These are phyloP conservation scores for Trichosporon sp. DNA, from an alignment of 1,284 basidiomycete species.

Conservation along the genomic window DNA sequence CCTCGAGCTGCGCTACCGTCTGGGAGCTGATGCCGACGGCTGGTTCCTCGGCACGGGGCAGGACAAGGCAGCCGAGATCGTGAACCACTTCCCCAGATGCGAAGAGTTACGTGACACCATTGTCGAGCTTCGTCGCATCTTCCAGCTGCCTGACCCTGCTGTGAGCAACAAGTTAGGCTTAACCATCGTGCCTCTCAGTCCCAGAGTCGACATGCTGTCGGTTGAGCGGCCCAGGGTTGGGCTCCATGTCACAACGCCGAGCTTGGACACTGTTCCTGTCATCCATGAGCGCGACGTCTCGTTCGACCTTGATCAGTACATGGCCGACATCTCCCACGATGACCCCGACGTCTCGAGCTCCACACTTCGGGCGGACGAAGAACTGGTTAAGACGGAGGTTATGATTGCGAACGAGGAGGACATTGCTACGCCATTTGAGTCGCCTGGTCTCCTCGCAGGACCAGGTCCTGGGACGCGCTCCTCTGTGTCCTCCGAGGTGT, in stretches of 20 bases:
- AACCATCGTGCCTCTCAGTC: neutral
- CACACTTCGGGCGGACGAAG: neutral
- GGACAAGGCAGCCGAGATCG: conserved; percentile 31
- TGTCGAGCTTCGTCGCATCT: conserved; percentile 21
- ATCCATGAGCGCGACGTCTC: conserved; percentile 35
- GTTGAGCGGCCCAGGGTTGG: neutral
- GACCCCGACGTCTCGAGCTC: neutral
- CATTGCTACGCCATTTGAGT: neutral
- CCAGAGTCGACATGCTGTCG: neutral
- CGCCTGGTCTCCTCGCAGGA: neutral
- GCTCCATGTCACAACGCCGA: neutral
- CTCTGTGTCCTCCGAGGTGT: conserved; percentile 8
- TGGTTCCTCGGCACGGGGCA: conserved; percentile 46
- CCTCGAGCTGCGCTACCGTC: conserved; percentile 38
- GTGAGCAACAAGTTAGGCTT: neutral
- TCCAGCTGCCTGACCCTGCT: neutral
- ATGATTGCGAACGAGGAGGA: neutral
- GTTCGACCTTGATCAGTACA: conserved; percentile 48
- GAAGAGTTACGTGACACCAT: conserved; percentile 24
- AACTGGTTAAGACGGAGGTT: neutral
- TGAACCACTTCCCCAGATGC: conserved; percentile 29
- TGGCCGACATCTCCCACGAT: conserved; percentile 34
- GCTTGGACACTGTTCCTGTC: neutral
- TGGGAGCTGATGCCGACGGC: conserved; percentile 34
- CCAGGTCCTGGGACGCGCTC: neutral